A percentile compares a stretch with the other conserved stretches of the same genome.
These are phyloP conservation scores for Saposhnikovia divaricata DNA, from an alignment of 129 eudicot species.

Conservation along the genomic window DNA sequence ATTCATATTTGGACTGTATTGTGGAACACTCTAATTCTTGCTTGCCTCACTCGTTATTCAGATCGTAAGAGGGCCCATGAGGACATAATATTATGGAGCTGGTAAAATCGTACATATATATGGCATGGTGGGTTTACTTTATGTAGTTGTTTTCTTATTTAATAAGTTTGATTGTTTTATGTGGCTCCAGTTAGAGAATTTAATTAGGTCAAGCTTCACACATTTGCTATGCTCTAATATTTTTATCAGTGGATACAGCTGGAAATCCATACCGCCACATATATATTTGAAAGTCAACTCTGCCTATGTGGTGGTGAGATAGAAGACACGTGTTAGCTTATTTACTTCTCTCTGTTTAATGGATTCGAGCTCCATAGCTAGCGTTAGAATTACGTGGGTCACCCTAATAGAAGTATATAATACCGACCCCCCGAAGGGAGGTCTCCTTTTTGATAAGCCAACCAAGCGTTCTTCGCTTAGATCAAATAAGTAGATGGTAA, in stretches of 20 bases:
- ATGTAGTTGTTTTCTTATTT: neutral
- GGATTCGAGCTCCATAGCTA: neutral
- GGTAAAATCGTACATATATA: neutral
- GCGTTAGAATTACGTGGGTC: neutral
- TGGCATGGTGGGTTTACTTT: neutral
- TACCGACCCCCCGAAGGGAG: neutral
- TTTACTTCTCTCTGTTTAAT: neutral
- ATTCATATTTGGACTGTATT: neutral
- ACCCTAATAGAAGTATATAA: neutral
- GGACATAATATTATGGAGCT: neutral
- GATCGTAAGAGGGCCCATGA: neutral
- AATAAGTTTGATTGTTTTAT: neutral
- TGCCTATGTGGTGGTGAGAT: neutral
- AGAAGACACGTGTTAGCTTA: neutral
- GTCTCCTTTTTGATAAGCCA: neutral
- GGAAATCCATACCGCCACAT: neutral
- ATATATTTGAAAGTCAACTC: neutral
- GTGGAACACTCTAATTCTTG: neutral
- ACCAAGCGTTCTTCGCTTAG: neutral
- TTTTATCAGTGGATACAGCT: neutral
- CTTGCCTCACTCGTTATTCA: neutral
- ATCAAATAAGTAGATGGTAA: neutral
- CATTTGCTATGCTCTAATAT: neutral
- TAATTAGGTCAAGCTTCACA: neutral
- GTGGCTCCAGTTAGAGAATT: neutral